Conservation (phyloP, 2,329 filamentous ascomycete genomes). For the Monilinia polystroma region DNA sequence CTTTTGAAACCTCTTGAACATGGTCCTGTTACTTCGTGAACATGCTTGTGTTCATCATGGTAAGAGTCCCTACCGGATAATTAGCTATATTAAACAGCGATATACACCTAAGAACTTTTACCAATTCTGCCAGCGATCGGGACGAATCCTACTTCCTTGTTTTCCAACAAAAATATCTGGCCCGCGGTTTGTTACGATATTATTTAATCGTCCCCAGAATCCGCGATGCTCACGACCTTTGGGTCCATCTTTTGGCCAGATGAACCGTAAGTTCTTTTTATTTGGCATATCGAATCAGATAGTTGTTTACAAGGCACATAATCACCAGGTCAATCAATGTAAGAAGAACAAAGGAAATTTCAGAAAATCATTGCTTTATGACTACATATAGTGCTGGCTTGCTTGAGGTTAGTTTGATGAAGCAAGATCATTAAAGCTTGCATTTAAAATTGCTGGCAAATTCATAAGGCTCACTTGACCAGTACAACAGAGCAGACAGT, state of each 20-base stretch:
- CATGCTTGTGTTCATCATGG: slow-evolving; percentile 25
- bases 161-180: slow-evolving; percentile 45
- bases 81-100: neutral
- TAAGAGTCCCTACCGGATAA: slow-evolving; percentile 37
- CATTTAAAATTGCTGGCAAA: neutral
- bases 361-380: neutral
- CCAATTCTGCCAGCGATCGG: slow-evolving; percentile 39
- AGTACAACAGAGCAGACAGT: neutral
- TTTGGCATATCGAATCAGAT: slow-evolving; percentile 4
- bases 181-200: slow-evolving; percentile 43
- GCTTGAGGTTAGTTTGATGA: neutral
- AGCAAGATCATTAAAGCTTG: neutral
- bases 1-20: slow-evolving; percentile 27
- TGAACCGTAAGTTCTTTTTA: slow-evolving; percentile 29
- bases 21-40: slow-evolving; percentile 20
- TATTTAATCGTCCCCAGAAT: slow-evolving; percentile 38
- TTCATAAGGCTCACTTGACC: neutral
- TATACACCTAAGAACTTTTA: slow-evolving; percentile 3
- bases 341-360: neutral
- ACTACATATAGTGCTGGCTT: slow-evolving; percentile 11
- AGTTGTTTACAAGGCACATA: neutral
- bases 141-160: slow-evolving; percentile 29
- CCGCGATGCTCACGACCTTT: slow-evolving; percentile 34
- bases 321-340: neutral
- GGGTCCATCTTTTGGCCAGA: slow-evolving; percentile 39